A percentile compares a stretch with the other conserved stretches of the same genome.
Evolutionary conservation across 495 filamentous ascomycete species (phyloP).

Genomic region (Hypoxylon cercidicola): DNA sequence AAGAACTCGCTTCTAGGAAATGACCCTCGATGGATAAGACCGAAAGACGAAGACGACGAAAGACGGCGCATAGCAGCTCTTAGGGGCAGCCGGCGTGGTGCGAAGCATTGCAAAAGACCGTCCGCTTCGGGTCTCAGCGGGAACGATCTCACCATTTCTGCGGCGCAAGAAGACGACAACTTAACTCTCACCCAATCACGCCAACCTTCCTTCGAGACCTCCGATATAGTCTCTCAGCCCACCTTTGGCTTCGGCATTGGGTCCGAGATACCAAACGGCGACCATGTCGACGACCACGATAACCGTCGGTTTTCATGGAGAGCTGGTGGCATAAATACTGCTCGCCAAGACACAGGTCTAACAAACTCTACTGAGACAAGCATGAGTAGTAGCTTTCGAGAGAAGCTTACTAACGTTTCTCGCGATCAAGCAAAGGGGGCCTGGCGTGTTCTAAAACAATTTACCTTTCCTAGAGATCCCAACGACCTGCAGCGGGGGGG

Average conservation of each 20-base stretch:
- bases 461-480: constrained; percentile 43
- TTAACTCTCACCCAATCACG: constrained; percentile 35
- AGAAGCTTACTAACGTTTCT: constrained; percentile 39
- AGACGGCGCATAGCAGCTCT: constrained; percentile 51
- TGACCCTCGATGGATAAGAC: constrained; percentile 59
- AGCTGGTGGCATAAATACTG: constrained; percentile 6
- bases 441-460: constrained; percentile 46
- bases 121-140: constrained; percentile 1
- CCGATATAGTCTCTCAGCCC: neutral
- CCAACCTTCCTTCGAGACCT: constrained; percentile 36
- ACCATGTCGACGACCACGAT: constrained; percentile 7
- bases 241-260: constrained; percentile 9
- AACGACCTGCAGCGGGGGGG: constrained; percentile 23
- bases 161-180: constrained; percentile 20
- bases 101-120: constrained; percentile 21
- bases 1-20: constrained; percentile 59
- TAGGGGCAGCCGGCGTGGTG: constrained; percentile 33
- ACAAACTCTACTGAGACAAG: constrained; percentile 46
- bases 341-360: constrained; percentile 41
- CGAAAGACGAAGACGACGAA: constrained; percentile 56
- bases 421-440: constrained; percentile 38
- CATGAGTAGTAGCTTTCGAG: constrained; percentile 40
- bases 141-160: neutral
- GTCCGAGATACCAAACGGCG: neutral
- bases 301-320: constrained; percentile 17